A percentile compares a stretch with the other conserved stretches of the same genome.
These are phyloP conservation scores for Syncephalastrum monosporum DNA, from an alignment of 371 early-diverging fungal species.

Conservation along the genomic window DNA sequence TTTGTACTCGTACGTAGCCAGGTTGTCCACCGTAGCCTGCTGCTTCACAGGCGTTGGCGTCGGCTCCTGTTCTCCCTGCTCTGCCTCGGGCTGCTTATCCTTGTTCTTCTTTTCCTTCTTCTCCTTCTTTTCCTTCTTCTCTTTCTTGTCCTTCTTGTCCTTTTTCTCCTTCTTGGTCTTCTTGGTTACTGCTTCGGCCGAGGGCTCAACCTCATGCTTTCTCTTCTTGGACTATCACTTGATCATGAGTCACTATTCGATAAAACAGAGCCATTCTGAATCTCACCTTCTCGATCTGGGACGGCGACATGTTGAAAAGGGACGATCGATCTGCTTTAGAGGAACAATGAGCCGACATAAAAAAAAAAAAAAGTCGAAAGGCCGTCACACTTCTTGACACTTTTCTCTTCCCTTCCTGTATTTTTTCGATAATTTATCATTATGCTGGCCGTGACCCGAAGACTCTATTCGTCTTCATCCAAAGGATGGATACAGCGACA, in stretches of 20 bases:
- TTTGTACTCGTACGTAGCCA: slow-evolving; percentile 36
- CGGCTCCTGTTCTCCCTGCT: slow-evolving; percentile 15
- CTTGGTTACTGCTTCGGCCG: slow-evolving; percentile 37
- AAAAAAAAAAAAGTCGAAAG: slow-evolving; percentile 4
- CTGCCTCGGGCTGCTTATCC: slow-evolving; percentile 26
- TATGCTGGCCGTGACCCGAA: neutral
- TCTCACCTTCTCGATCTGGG: slow-evolving; percentile 26
- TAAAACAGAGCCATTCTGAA: neutral
- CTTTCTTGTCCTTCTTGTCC: slow-evolving; percentile 53
- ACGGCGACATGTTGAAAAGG: slow-evolving; percentile 17
- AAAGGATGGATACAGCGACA: slow-evolving; percentile 70
- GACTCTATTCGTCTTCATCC: slow-evolving; percentile 48
- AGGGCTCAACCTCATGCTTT: neutral
- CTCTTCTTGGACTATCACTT: neutral
- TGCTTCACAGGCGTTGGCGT: slow-evolving; percentile 13
- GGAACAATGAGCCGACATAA: too few relatives aligned
- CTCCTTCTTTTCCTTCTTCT: slow-evolving; percentile 33
- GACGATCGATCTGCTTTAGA: slow-evolving; percentile 6
- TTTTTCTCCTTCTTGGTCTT: slow-evolving; percentile 54
- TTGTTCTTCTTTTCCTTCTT: slow-evolving; percentile 18
- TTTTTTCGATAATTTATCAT: too few relatives aligned
- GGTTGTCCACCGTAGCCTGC: slow-evolving; percentile 23
- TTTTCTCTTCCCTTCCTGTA: too few relatives aligned
- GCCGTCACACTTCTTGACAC: slow-evolving; percentile 1
- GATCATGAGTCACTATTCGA: neutral